Percentiles rank a stretch among this genome's conserved stretches.
Conservation (phyloP, 176 grass and related monocot genomes). For the Ensete glaucum region DNA sequence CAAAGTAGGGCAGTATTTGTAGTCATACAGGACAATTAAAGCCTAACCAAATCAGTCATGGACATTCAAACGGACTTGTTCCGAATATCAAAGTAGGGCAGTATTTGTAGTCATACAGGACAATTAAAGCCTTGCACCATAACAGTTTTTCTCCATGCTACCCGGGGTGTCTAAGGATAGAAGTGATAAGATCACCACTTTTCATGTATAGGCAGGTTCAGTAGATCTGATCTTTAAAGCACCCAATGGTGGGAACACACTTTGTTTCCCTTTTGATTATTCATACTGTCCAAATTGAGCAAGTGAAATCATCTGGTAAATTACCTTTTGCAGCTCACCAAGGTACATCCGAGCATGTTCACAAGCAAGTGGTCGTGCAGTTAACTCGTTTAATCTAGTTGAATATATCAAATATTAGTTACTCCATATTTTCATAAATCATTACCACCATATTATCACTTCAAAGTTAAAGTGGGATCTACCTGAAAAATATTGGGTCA, state of each 20-base stretch:
- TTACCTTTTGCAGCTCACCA: conserved; percentile 67
- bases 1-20: background rate
- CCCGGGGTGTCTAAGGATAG: background rate
- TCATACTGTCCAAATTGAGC: background rate
- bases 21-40: background rate
- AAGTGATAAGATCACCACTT: background rate
- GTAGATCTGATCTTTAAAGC: background rate
- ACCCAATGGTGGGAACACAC: background rate
- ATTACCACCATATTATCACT: background rate
- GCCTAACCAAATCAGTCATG: background rate
- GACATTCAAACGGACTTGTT: background rate
- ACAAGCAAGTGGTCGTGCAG: conserved; percentile 56
- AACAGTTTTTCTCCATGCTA: background rate
- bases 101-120: background rate
- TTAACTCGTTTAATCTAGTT: conserved; percentile 73
- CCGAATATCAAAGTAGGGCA: background rate
- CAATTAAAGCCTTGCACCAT: background rate
- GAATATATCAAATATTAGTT: conserved; percentile 25
- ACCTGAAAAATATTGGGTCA: conserved; percentile 95
- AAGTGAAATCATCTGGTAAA: background rate
- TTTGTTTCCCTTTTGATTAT: background rate
- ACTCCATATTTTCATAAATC: conserved; percentile 2
- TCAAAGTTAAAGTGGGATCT: background rate
- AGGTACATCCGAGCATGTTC: conserved; percentile 71
- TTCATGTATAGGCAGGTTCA: background rate